A percentile compares a stretch with the other conserved stretches of the same genome.
Evolutionary conservation across 148 eudicot species (phyloP).

Genomic region (Chenopodium formosanum): DNA sequence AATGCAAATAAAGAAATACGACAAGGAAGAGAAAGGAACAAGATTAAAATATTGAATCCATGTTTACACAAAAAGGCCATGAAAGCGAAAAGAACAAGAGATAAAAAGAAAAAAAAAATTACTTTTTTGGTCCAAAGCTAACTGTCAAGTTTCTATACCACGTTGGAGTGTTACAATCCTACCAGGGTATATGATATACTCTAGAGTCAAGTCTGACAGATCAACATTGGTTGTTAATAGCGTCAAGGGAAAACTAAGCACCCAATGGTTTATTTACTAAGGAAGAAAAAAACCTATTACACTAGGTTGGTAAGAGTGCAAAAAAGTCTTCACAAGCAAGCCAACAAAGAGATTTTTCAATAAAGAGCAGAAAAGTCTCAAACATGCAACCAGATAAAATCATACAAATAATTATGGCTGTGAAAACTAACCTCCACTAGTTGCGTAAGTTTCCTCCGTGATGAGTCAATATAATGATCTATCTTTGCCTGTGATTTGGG

Average conservation of each 20-base stretch:
- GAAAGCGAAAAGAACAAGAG: neutral
- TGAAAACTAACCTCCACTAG: conserved; percentile 71
- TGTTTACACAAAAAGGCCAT: neutral
- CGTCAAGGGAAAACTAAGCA: too few species aligned
- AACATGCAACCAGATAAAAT: neutral
- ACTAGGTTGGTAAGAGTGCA: neutral
- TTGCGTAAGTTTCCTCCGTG: conserved; percentile 75
- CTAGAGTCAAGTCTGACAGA: neutral
- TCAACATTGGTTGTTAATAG: too few species aligned
- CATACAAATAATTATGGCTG: neutral
- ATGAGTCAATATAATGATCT: conserved; percentile 83
- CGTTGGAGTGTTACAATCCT: neutral
- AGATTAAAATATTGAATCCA: neutral
- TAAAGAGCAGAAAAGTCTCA: neutral
- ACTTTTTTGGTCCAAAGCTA: neutral
- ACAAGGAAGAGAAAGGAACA: neutral
- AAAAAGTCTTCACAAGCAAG: neutral
- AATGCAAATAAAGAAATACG: too few species aligned
- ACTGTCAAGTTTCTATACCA: neutral
- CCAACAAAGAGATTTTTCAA: neutral
- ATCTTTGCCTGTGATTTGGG: conserved; percentile 91
- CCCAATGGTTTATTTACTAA: neutral
- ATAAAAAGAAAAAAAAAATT: too few species aligned
- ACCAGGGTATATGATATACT: neutral
- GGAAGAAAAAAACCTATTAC: neutral